phyloP scores from a whole-genome alignment of 1,139 yeast genomes.

The Spathaspora sp. region DNA sequence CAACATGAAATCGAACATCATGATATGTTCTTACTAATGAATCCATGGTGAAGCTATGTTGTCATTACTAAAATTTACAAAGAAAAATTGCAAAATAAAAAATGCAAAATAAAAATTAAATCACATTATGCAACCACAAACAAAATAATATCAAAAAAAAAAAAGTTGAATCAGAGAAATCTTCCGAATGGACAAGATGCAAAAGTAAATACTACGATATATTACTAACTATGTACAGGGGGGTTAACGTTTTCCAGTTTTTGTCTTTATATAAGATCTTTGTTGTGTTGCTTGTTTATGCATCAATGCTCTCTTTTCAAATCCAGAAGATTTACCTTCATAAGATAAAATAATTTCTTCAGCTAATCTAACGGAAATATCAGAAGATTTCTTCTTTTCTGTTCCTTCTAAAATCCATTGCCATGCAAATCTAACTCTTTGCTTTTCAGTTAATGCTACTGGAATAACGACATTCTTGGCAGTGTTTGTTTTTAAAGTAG shows the following conservation, averaged over 20 bases:
- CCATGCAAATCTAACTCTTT: constrained; percentile 84
- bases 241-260: background rate
- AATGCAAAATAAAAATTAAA: no score
- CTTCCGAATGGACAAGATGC: background rate
- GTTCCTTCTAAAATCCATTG: constrained; percentile 88
- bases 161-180: background rate
- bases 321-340: constrained; percentile 79
- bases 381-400: constrained; percentile 72
- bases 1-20: constrained; percentile 25
- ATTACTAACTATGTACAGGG: background rate
- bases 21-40: constrained; percentile 12
- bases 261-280: constrained; percentile 60
- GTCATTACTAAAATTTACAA: background rate
- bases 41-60: background rate
- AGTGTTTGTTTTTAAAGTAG: constrained; percentile 77
- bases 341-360: constrained; percentile 82
- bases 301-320: constrained; percentile 78
- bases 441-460: constrained; percentile 76
- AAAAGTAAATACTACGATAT: background rate
- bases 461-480: constrained; percentile 85
- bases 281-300: constrained; percentile 84
- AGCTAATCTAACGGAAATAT: constrained; percentile 82
- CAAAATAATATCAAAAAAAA: background rate
- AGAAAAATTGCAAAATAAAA: background rate
- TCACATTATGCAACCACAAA: background rate